A percentile compares a stretch with the other conserved stretches of the same genome.
Conservation (phyloP, 495 filamentous ascomycete species). For the Lepraria neglecta region DNA sequence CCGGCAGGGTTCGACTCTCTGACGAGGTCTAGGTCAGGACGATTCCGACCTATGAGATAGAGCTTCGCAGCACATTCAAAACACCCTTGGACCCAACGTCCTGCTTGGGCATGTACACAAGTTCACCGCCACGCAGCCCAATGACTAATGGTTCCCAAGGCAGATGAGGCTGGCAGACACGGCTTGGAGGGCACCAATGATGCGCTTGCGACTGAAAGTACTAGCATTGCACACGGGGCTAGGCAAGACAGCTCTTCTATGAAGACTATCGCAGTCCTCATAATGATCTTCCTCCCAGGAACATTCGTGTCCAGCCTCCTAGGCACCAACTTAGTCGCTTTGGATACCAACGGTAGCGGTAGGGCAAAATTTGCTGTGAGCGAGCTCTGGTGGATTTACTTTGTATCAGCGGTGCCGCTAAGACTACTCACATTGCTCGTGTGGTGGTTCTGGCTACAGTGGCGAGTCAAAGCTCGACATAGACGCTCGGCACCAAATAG, state of each 20-base stretch:
- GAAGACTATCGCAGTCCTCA: conserved; percentile 34
- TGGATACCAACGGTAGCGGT: conserved; percentile 9
- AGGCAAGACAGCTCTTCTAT: conserved; percentile 26
- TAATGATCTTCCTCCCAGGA: conserved; percentile 34
- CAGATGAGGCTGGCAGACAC: neutral
- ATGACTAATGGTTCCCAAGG: neutral
- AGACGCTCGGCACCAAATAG: neutral
- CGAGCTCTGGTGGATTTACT: conserved; percentile 21
- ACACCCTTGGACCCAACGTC: neutral
- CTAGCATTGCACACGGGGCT: conserved; percentile 16
- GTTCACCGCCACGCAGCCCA: neutral
- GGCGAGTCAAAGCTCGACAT: neutral
- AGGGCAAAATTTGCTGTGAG: conserved; percentile 8
- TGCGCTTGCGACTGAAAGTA: conserved; percentile 1
- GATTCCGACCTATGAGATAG: neutral
- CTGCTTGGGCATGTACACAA: neutral
- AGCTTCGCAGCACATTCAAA: neutral
- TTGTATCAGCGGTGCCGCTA: conserved; percentile 14
- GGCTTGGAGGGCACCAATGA: neutral
- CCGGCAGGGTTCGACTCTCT: neutral
- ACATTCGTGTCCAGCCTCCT: conserved; percentile 35
- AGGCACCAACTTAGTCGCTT: conserved; percentile 9
- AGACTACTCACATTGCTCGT: conserved; percentile 10
- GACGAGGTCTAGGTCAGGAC: neutral
- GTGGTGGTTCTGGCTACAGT: conserved; percentile 7